Evolutionary conservation across 2,329 filamentous ascomycete species (phyloP).

Genomic region (Cordyceps militaris): DNA sequence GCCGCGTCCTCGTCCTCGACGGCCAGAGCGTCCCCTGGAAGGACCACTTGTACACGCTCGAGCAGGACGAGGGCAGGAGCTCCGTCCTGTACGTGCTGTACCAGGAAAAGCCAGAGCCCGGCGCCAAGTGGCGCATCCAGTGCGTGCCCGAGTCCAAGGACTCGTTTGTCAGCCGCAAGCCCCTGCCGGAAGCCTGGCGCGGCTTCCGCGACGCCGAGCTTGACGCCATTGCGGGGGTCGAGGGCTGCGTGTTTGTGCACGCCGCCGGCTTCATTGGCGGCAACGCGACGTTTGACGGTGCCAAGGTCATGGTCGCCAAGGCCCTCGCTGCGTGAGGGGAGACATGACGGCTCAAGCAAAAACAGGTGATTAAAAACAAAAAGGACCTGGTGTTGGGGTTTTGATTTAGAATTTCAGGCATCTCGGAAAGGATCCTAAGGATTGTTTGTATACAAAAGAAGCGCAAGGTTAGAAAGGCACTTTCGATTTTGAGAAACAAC

Average conservation of each 20-base stretch:
- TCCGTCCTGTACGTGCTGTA: slow-evolving; percentile 81
- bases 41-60: slow-evolving; percentile 86
- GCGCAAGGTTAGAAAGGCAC: neutral
- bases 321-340: slow-evolving; percentile 45
- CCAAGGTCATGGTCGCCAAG: slow-evolving; percentile 75
- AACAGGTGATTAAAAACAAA: neutral
- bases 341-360: neutral
- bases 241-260: slow-evolving; percentile 85
- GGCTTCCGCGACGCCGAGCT: slow-evolving; percentile 83
- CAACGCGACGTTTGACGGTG: slow-evolving; percentile 85
- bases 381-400: neutral
- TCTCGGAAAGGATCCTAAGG: neutral
- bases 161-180: slow-evolving; percentile 87
- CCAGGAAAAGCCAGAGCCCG: slow-evolving; percentile 68
- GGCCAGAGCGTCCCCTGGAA: slow-evolving; percentile 84
- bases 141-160: slow-evolving; percentile 78
- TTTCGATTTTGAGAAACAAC: neutral
- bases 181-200: slow-evolving; percentile 85
- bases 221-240: slow-evolving; percentile 61
- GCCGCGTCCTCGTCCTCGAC: slow-evolving; percentile 75
- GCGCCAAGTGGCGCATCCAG: slow-evolving; percentile 88
- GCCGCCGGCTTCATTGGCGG: slow-evolving; percentile 94
- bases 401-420: neutral
- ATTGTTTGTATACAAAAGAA: neutral
- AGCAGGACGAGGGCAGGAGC: slow-evolving; percentile 59